Percentiles rank a stretch among this genome's conserved stretches.
phyloP scores from a whole-genome alignment of 2,329 filamentous ascomycete genomes.

The Aaosphaeria arxii region DNA sequence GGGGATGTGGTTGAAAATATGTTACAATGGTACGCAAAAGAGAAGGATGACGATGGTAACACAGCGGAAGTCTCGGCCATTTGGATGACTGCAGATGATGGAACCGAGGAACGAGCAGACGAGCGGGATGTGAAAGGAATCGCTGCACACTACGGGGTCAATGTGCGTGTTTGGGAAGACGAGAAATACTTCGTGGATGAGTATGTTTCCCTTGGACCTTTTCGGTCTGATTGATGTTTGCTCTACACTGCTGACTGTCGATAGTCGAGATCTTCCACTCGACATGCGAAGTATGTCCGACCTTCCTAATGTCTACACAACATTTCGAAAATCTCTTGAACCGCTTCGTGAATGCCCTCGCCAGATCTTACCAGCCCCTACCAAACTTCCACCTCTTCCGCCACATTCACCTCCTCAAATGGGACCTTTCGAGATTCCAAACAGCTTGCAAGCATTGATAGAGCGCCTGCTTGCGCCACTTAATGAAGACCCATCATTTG shows the following conservation, averaged over 20 bases:
- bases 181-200: constrained; percentile 80
- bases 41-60: constrained; percentile 12
- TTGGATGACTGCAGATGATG: constrained; percentile 73
- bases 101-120: constrained; percentile 66
- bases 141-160: constrained; percentile 52
- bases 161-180: constrained; percentile 66
- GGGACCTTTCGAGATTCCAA: constrained; percentile 62
- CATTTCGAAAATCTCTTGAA: constrained; percentile 70
- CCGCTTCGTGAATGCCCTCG: constrained; percentile 66
- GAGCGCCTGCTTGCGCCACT: constrained; percentile 59
- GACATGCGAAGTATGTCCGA: constrained; percentile 48
- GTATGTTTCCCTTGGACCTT: constrained; percentile 47
- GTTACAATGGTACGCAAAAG: constrained; percentile 44
- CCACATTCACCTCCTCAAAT: constrained; percentile 57
- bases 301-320: constrained; percentile 72
- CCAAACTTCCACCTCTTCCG: constrained; percentile 58
- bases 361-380: constrained; percentile 52
- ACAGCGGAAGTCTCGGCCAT: constrained; percentile 56
- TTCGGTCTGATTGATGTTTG: not conserved
- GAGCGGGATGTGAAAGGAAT: constrained; percentile 55
- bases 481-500: constrained; percentile 37
- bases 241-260: not conserved
- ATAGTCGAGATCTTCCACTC: constrained; percentile 65
- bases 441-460: constrained; percentile 52
- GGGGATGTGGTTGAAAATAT: constrained; percentile 60